phyloP scores from a whole-genome alignment of 805 yeast genomes.

The Millerozyma miso region DNA sequence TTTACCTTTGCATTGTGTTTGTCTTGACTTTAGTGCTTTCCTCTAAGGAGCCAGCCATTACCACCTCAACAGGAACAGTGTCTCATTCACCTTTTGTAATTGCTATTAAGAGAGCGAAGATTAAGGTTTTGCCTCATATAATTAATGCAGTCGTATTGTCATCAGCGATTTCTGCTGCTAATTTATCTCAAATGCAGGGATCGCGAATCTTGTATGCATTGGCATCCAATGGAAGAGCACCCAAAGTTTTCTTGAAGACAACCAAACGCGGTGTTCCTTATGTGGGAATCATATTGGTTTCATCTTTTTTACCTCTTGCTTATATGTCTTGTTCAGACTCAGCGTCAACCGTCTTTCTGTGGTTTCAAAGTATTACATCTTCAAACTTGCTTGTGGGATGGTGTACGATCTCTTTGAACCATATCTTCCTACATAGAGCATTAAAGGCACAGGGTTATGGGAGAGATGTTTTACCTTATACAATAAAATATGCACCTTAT shows the following conservation, averaged over 20 bases:
- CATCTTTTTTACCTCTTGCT: slow-evolving; percentile 33
- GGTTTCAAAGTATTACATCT: slow-evolving; percentile 32
- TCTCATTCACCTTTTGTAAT: slow-evolving; percentile 38
- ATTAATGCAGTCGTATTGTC: slow-evolving; percentile 37
- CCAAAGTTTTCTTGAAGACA: slow-evolving; percentile 27
- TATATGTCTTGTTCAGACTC: slow-evolving; percentile 23
- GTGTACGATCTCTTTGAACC: slow-evolving; percentile 27
- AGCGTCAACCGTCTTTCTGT: slow-evolving; percentile 26
- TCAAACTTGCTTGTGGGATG: slow-evolving; percentile 27
- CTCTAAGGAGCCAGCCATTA: slow-evolving; percentile 20
- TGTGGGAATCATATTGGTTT: slow-evolving; percentile 19
- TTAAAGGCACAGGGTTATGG: slow-evolving; percentile 37
- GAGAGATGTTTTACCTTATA: slow-evolving; percentile 29
- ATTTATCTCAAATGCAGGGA: slow-evolving; percentile 22
- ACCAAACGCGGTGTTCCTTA: slow-evolving; percentile 31
- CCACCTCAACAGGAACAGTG: slow-evolving; percentile 25
- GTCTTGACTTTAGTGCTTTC: slow-evolving; percentile 31
- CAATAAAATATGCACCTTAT: slow-evolving; percentile 14
- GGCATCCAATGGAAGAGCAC: slow-evolving; percentile 36
- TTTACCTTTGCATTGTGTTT: slow-evolving; percentile 28
- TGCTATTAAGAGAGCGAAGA: slow-evolving; percentile 30
- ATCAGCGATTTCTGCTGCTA: slow-evolving; percentile 38
- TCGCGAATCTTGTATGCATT: slow-evolving; percentile 33
- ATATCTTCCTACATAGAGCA: slow-evolving; percentile 28
- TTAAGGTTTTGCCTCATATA: slow-evolving; percentile 30